Percentiles rank a stretch among this genome's conserved stretches.
Conservation (phyloP, 306 rosid genomes). For the Echinosophora koreensis region DNA sequence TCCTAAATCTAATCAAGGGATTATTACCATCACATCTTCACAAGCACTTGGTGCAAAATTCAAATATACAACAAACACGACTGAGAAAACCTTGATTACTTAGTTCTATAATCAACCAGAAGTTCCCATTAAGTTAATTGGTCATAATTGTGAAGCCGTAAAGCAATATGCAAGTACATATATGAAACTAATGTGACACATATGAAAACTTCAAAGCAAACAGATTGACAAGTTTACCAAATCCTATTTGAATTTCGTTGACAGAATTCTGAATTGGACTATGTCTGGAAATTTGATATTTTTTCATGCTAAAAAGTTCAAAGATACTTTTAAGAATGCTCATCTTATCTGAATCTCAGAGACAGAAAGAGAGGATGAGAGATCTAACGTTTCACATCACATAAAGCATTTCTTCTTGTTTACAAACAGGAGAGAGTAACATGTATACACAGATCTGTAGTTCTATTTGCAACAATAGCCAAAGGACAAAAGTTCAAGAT, state of each 20-base stretch:
- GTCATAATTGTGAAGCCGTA: background rate
- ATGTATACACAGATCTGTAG: constrained; percentile 42
- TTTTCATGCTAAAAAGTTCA: background rate
- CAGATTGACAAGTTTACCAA: background rate
- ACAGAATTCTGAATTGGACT: constrained; percentile 27
- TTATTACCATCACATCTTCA: background rate
- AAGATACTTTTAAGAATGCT: background rate
- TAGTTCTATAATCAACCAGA: constrained; percentile 6
- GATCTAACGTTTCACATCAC: constrained; percentile 18
- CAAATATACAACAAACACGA: constrained; percentile 24
- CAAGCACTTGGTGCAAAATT: background rate
- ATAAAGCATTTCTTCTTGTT: constrained; percentile 3
- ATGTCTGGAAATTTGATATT: background rate
- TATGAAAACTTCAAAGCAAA: constrained; percentile 1
- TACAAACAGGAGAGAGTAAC: background rate
- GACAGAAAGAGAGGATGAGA: constrained; percentile 12
- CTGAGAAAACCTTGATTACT: constrained; percentile 13
- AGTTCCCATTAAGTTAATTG: background rate
- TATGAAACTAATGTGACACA: background rate
- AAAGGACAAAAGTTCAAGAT: constrained; percentile 22
- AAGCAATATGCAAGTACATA: constrained; percentile 1
- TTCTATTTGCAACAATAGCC: background rate
- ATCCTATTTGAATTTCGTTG: constrained; percentile 5
- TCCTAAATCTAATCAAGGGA: background rate
- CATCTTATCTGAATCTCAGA: background rate